Percentiles rank a stretch among this genome's conserved stretches.
Evolutionary conservation across 140 eudicot genomes (phyloP).

Genomic region (Flaveria floridana): DNA sequence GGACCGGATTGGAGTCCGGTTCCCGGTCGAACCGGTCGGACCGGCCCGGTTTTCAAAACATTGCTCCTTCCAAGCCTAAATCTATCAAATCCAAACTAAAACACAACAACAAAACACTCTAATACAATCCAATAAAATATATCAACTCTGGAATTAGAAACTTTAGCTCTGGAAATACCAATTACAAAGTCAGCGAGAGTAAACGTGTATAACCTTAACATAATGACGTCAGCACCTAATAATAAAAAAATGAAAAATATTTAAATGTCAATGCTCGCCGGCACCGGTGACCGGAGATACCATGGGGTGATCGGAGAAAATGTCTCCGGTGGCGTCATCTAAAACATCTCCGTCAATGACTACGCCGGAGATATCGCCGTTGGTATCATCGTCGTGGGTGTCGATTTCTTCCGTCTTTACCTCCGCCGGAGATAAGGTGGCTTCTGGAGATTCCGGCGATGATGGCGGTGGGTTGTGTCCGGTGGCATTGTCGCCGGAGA

Average conservation of each 20-base stretch:
- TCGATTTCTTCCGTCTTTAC: conserved; percentile 40
- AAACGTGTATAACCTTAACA: conserved; percentile 28
- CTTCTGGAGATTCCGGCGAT: not conserved
- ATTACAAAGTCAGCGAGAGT: conserved; percentile 18
- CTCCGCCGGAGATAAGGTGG: conserved; percentile 41
- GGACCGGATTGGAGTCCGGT: no score
- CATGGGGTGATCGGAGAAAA: no score
- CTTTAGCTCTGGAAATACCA: not conserved
- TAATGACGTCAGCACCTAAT: conserved; percentile 14
- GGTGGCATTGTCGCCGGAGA: conserved; percentile 31
- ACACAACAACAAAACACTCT: not conserved
- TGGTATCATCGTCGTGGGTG: conserved; percentile 36
- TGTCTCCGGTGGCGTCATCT: not conserved
- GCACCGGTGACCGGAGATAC: no score
- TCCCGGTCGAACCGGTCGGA: no score
- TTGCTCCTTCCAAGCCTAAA: conserved; percentile 12
- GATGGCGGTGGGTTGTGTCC: conserved; percentile 29
- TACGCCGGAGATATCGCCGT: conserved; percentile 40
- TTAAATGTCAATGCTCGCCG: no score
- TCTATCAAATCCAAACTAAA: conserved; percentile 20
- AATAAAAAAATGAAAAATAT: not conserved
- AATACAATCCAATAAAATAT: not conserved
- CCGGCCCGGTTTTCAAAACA: no score
- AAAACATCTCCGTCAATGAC: conserved; percentile 58
- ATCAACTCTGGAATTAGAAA: conserved; percentile 4